Percentiles rank a stretch among this genome's conserved stretches.
Conservation (phyloP, 495 filamentous ascomycete genomes). For the Penicillium paxilli region DNA sequence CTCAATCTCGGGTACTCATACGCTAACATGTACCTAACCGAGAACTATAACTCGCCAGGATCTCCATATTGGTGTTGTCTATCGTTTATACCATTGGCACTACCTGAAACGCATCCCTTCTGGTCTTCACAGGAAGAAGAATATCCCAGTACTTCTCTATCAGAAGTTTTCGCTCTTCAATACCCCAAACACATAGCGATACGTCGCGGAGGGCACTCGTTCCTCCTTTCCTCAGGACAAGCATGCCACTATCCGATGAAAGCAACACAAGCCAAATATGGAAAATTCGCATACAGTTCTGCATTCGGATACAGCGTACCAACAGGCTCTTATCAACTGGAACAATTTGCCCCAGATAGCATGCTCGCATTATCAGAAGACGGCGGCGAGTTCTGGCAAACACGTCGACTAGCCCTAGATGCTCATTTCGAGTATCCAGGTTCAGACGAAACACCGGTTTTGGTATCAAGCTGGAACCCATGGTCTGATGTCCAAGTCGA, state of each 20-base stretch:
- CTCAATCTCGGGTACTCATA: conserved; percentile 77
- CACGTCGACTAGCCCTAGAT: conserved; percentile 59
- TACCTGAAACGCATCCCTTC: conserved; percentile 13
- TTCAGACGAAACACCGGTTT: conserved; percentile 48
- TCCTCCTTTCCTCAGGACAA: conserved; percentile 73
- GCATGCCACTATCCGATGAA: conserved; percentile 78
- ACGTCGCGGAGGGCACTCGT: conserved; percentile 64
- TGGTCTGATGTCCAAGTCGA: conserved; percentile 64
- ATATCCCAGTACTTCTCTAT: conserved; percentile 55
- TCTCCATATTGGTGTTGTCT: conserved; percentile 51
- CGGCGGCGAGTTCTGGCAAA: conserved; percentile 77
- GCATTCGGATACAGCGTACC: conserved; percentile 76
- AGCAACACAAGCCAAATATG: conserved; percentile 80
- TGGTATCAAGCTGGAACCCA: conserved; percentile 67
- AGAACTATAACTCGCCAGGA: conserved; percentile 80
- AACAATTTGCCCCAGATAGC: conserved; percentile 72
- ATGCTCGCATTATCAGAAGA: conserved; percentile 77
- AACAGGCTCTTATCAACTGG: conserved; percentile 70
- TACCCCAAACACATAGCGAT: conserved; percentile 68
- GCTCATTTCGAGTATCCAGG: conserved; percentile 54
- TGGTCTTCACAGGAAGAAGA: conserved; percentile 61
- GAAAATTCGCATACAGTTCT: conserved; percentile 72
- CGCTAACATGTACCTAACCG: conserved; percentile 71
- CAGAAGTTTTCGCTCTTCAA: conserved; percentile 53
- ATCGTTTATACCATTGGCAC: conserved; percentile 67